Base-by-base conservation (phyloP, 2,329 filamentous ascomycete species). In the Colletotrichum euphorbiae region DNA sequence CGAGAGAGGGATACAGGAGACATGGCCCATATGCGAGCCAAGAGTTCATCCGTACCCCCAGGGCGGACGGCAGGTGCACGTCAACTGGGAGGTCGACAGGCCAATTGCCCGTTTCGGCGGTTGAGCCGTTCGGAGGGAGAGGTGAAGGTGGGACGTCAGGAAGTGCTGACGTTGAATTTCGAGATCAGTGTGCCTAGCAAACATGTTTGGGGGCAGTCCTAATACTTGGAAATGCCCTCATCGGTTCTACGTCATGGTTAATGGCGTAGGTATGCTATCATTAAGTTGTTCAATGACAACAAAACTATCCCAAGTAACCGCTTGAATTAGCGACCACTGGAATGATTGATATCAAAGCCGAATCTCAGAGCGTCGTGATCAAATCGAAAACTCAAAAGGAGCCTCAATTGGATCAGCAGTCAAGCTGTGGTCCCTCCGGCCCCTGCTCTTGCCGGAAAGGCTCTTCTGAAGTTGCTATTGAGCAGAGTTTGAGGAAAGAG, bases 401-500 rank as follows among this genome's bases (percentile, higher is more conserved):
- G 57, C 63, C 56, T 61, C 62, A 61, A n/a, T 9, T 3, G 40
- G 42, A 33, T 45, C 46, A 19, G 13, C 55, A 54, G 50, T 42
- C 48, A 55, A 60, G 55, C n/a, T 54, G 55, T 68, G 61, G 54
- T 31, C 61, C 48, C 15, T 48, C 66, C 48, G 28, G 7, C 66
- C 66, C 54, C 17, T 45, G 61, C 52, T n/a, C 40, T 17, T 60
- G 54, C 17, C 48, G 46, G 38, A 54, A 24, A 11, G 31, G 21
- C 17, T 40, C 33, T 60, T 40, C 33, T 60, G 61, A 45, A 59
- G 66, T 69, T n/a, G n/a, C n/a, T n/a, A n/a, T n/a, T 50, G 55
- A 66, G 55, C 66, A 60, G 66, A 69, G 66, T 69, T 66, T 66
- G 66, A 69, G 61, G 33, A 45, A 54, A 3, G 21, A 42, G 66